These are phyloP conservation scores for Yamadazyma tumulicola DNA, from an alignment of 805 yeast species.

Conservation along the genomic window DNA sequence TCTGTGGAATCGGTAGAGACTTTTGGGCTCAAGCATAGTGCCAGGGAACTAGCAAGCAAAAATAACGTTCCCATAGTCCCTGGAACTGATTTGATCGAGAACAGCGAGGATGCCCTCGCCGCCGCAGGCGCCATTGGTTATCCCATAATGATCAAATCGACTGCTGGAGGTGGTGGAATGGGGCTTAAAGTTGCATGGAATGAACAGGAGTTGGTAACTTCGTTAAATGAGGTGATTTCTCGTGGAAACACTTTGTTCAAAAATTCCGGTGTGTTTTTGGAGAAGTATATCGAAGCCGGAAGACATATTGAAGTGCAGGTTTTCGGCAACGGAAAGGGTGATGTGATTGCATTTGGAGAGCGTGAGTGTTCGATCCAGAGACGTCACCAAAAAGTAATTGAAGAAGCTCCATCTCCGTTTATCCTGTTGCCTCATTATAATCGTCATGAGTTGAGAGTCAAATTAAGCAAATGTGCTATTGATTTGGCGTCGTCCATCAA, in stretches of 20 bases:
- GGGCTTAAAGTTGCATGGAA: constrained; percentile 91
- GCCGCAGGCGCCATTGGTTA: constrained; percentile 73
- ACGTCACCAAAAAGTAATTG: constrained; percentile 93
- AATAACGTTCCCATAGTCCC: constrained; percentile 96
- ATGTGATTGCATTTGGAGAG: constrained; percentile 91
- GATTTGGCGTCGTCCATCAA: constrained; percentile 75
- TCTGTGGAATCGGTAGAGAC: constrained; percentile 86
- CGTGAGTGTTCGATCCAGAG: constrained; percentile 97
- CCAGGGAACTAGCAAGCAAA: constrained; percentile 82
- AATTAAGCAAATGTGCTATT: constrained; percentile 80
- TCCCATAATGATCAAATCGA: constrained; percentile 93
- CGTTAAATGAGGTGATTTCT: constrained; percentile 85
- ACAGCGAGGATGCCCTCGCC: constrained; percentile 67
- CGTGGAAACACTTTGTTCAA: constrained; percentile 92
- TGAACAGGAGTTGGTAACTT: constrained; percentile 71
- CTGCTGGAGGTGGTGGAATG: constrained; percentile 99
- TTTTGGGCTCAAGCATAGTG: constrained; percentile 92
- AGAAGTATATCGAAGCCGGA: constrained; percentile 89
- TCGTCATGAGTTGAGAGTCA: constrained; percentile 68
- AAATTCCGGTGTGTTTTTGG: constrained; percentile 94
- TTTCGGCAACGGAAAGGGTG: constrained; percentile 92
- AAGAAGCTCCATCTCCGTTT: constrained; percentile 96
- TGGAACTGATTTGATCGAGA: constrained; percentile 78
- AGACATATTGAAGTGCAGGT: constrained; percentile 96
- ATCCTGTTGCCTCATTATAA: constrained; percentile 27